Conservation (phyloP, 192 early-diverging fungal species). For the Paraglomus occultum region DNA sequence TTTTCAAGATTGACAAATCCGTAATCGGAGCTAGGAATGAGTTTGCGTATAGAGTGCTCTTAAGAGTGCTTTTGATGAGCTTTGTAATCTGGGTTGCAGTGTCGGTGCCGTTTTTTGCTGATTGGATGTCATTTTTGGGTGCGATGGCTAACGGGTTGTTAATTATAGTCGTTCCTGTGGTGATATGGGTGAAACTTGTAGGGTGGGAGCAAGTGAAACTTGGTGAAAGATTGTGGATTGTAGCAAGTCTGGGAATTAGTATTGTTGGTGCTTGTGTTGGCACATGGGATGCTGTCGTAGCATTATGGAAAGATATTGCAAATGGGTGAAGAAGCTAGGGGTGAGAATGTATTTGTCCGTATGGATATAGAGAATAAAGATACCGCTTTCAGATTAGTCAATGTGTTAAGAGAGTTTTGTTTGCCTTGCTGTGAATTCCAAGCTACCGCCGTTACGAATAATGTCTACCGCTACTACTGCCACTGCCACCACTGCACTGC, state of each 20-base stretch:
- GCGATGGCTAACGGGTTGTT: conserved; percentile 53
- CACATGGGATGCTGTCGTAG: not conserved
- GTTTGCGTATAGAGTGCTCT: conserved; percentile 40
- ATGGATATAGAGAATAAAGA: too few relatives aligned
- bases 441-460: too few relatives aligned
- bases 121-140: conserved; percentile 59
- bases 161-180: conserved; percentile 56
- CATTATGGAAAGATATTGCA: conserved; percentile 6
- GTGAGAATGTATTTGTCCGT: too few relatives aligned
- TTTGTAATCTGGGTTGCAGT: conserved; percentile 43
- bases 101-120: conserved; percentile 57
- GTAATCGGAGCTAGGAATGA: conserved; percentile 36
- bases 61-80: conserved; percentile 49
- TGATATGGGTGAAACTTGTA: conserved; percentile 49
- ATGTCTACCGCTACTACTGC: too few relatives aligned
- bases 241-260: conserved; percentile 30
- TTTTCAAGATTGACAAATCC: conserved; percentile 43
- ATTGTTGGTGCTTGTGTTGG: conserved; percentile 8
- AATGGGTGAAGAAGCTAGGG: not conserved
- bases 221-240: conserved; percentile 39
- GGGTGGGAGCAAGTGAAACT: conserved; percentile 44
- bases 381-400: too few relatives aligned
- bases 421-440: too few relatives aligned
- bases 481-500: too few relatives aligned
- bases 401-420: too few relatives aligned